phyloP scores from a whole-genome alignment of 2,329 filamentous ascomycete genomes.

The Venturia nashicola region DNA sequence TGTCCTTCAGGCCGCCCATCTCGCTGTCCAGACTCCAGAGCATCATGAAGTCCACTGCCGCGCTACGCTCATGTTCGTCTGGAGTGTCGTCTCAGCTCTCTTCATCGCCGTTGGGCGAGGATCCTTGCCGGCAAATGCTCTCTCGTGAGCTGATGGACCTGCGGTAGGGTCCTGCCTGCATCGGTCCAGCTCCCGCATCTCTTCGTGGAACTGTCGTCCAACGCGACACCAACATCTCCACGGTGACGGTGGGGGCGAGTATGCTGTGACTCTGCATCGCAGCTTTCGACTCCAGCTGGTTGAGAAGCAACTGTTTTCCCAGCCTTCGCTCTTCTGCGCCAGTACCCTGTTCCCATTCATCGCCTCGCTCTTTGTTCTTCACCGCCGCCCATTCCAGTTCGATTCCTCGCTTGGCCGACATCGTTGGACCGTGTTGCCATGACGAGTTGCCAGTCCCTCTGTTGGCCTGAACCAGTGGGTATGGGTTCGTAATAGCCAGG shows the following conservation, averaged over 20 bases:
- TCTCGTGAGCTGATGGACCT: background rate
- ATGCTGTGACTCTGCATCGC: background rate
- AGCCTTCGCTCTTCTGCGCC: background rate
- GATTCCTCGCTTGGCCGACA: constrained; percentile 4
- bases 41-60: background rate
- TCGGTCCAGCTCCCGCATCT: background rate
- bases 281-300: background rate
- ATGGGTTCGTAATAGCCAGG: background rate
- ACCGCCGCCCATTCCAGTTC: background rate
- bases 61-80: background rate
- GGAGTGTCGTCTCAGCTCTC: background rate
- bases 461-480: background rate
- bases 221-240: constrained; percentile 4
- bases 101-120: background rate
- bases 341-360: background rate
- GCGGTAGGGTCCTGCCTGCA: background rate
- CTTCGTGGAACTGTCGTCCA: constrained; percentile 2
- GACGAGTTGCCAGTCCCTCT: background rate
- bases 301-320: background rate
- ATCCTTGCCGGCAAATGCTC: background rate
- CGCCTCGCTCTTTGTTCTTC: background rate
- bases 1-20: background rate
- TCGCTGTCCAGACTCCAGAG: background rate
- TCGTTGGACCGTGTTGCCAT: constrained; percentile 4
- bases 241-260: background rate